These are phyloP conservation scores for Domatiomyces catenatus DNA, from an alignment of 2,329 filamentous ascomycete genomes.

Conservation along the genomic window DNA sequence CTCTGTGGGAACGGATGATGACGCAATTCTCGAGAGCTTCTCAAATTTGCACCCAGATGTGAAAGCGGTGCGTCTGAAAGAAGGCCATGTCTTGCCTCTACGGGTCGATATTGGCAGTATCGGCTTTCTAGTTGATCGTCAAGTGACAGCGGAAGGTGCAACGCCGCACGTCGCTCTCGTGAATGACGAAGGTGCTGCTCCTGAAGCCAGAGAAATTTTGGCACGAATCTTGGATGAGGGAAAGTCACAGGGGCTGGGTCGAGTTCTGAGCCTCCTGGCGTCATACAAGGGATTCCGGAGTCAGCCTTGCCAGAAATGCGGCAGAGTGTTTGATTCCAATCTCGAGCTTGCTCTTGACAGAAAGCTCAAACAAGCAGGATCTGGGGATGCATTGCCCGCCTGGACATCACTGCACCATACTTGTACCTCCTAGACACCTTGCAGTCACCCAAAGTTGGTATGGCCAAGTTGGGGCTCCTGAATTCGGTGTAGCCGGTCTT, in stretches of 20 bases:
- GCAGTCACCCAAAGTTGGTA: neutral
- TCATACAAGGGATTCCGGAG: neutral
- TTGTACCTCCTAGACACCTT: neutral
- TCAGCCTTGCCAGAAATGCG: neutral
- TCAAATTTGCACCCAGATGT: slow-evolving; percentile 7
- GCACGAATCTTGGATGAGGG: neutral
- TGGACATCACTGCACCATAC: neutral
- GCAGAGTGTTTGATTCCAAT: neutral
- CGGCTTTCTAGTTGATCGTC: slow-evolving; percentile 21
- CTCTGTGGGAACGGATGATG: neutral
- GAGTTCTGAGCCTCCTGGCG: neutral
- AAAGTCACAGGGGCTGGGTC: neutral
- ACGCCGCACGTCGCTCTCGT: slow-evolving; percentile 24
- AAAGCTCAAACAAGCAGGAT: neutral
- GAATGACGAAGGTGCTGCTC: slow-evolving; percentile 1
- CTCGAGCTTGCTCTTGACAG: neutral
- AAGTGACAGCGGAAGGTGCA: slow-evolving; percentile 5
- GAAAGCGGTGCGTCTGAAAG: slow-evolving; percentile 5
- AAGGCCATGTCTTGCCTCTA: slow-evolving; percentile 7
- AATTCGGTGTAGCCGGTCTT: too few relatives aligned
- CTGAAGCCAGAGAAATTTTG: neutral
- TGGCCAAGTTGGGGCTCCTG: too few relatives aligned
- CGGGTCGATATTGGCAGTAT: slow-evolving; percentile 19
- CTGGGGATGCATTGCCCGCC: neutral
- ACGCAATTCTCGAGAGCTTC: slow-evolving; percentile 7